These are phyloP conservation scores for Polygonum maritimum DNA, from an alignment of 148 eudicot species.

Conservation along the genomic window DNA sequence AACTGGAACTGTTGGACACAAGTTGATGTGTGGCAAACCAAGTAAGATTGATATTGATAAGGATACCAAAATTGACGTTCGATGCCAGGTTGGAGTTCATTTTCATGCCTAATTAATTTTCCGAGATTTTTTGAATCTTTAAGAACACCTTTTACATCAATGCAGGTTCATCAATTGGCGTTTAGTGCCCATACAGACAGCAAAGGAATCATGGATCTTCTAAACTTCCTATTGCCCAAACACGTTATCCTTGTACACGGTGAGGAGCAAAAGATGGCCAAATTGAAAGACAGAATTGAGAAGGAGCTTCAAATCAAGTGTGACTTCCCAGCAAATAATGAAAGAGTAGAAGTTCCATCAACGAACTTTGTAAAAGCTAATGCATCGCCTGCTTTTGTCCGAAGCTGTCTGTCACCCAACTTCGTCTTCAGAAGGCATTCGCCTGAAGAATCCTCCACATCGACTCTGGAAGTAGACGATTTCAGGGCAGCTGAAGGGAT, in stretches of 20 bases:
- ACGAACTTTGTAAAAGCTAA: constrained; percentile 51
- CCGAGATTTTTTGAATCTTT: not conserved
- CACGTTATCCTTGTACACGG: constrained; percentile 91
- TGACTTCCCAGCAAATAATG: constrained; percentile 69
- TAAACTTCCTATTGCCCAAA: constrained; percentile 77
- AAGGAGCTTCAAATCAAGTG: constrained; percentile 59
- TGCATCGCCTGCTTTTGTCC: constrained; percentile 44
- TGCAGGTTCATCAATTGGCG: constrained; percentile 77
- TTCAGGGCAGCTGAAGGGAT: constrained; percentile 59
- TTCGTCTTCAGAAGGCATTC: constrained; percentile 41
- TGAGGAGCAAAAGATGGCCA: constrained; percentile 78
- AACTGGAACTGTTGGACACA: constrained; percentile 89
- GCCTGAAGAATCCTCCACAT: constrained; percentile 11
- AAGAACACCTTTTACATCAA: not conserved
- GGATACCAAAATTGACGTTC: constrained; percentile 66
- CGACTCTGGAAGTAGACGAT: constrained; percentile 42
- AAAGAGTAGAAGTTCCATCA: constrained; percentile 46
- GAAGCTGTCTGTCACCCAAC: constrained; percentile 51
- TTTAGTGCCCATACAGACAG: constrained; percentile 95
- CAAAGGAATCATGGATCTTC: constrained; percentile 96
- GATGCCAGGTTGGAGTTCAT: constrained; percentile 59
- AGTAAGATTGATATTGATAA: constrained; percentile 55
- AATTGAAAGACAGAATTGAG: constrained; percentile 52
- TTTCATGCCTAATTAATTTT: not conserved
- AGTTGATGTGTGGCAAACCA: constrained; percentile 75